These are phyloP conservation scores for Nemophila menziesii DNA, from an alignment of 257 asterid species.

Conservation along the genomic window DNA sequence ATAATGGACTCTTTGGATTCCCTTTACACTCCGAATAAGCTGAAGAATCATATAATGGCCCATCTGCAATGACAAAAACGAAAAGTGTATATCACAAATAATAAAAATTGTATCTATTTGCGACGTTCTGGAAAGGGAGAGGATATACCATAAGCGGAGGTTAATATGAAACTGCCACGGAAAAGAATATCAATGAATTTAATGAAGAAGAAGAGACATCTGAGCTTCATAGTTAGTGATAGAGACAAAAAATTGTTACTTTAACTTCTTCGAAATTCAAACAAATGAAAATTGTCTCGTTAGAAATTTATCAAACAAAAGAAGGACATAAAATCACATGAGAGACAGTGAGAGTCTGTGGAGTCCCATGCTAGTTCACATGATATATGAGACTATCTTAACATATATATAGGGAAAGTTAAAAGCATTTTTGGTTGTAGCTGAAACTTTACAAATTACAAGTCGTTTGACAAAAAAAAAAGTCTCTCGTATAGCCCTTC, in stretches of 20 bases:
- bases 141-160: not conserved
- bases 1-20: slow-evolving; percentile 50
- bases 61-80: slow-evolving; percentile 39
- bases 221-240: not conserved
- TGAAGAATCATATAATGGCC: slow-evolving; percentile 67
- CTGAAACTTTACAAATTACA: too few relatives aligned
- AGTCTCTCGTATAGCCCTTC: too few relatives aligned
- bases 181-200: too few relatives aligned
- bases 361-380: slow-evolving; percentile 14
- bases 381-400: slow-evolving; percentile 1
- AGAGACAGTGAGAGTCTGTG: slow-evolving; percentile 19
- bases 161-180: not conserved
- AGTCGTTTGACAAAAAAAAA: too few relatives aligned
- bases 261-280: not conserved
- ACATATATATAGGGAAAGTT: not conserved
- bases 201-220: not conserved
- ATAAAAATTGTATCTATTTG: not conserved
- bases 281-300: not conserved
- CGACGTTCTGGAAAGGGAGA: not conserved
- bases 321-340: slow-evolving; percentile 26
- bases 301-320: not conserved
- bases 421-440: too few relatives aligned
- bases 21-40: slow-evolving; percentile 63
- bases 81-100: not conserved
- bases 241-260: not conserved